These are phyloP conservation scores for Ceratobasidium theobromae DNA, from an alignment of 1,284 basidiomycete genomes.

Conservation along the genomic window DNA sequence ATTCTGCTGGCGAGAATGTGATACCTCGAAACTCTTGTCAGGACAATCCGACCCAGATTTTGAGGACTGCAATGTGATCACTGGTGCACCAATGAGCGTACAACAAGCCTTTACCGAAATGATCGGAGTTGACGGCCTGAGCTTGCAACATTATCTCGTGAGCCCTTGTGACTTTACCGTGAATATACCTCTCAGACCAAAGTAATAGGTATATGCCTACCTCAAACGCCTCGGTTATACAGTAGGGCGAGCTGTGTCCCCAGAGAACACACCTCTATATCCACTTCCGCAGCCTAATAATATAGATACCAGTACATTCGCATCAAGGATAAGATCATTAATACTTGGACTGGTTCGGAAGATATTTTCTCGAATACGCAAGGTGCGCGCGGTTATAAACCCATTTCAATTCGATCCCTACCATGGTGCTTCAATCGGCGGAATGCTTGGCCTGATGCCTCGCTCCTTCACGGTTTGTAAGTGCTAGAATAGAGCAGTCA, in stretches of 20 bases:
- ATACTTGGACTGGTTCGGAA: not conserved
- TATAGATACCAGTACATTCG: not conserved
- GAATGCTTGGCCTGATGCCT: conserved; percentile 48
- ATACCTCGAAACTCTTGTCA: conserved; percentile 39
- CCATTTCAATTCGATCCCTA: conserved; percentile 36
- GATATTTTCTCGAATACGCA: conserved; percentile 39
- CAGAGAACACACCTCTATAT: conserved; percentile 53
- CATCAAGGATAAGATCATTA: not conserved
- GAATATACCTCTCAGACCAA: not conserved
- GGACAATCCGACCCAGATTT: conserved; percentile 39
- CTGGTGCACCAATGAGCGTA: conserved; percentile 79
- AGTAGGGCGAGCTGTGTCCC: conserved; percentile 71
- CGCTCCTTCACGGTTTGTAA: conserved; percentile 54
- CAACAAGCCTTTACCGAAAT: conserved; percentile 87
- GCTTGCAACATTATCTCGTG: conserved; percentile 69
- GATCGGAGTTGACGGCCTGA: conserved; percentile 71
- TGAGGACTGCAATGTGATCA: conserved; percentile 40
- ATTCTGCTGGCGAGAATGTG: conserved; percentile 70
- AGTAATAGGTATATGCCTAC: conserved; percentile 81
- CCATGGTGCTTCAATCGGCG: not conserved
- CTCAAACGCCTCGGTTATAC: conserved; percentile 89
- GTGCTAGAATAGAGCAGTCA: too few relatives aligned
- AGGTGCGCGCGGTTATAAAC: conserved; percentile 64
- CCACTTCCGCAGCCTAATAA: conserved; percentile 50
- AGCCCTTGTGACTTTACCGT: not conserved